Base-by-base conservation (phyloP, 2,329 filamentous ascomycete species). In the Sporothrix protearum region DNA sequence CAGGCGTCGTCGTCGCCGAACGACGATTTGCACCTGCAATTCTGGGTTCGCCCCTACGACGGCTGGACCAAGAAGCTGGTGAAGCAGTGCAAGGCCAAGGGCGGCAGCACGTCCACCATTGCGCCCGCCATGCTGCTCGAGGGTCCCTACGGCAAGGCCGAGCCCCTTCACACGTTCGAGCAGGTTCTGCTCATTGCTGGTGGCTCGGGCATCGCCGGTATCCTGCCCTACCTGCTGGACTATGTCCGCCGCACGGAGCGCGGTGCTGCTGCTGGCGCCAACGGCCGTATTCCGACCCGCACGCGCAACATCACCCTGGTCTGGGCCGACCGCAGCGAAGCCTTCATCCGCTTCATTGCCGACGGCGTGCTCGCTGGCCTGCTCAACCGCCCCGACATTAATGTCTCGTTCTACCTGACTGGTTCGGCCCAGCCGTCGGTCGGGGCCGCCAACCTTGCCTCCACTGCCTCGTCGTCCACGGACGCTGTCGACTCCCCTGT, bases 61-160 rank as follows among this genome's bases (percentile, higher is more conserved):
- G 75, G 75, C 69, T 76, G 75, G 75, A 76, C 75, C 33, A 70
- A 72, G 49, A 68, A 71, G 63, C 74, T 76, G 14, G 49, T 36
- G 33, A 33, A 63, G 12, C 14, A 72, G n/a, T 75, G 74, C 72
- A 16, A 67, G 25, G 71, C 69, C 25, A 67, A 68, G 53, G 72
- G 49, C 42, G 70, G 71, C 25, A n/a, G 7, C 14, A 57, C 51
- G 12, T n/a, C 19, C 36, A 59, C 73, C n/a, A 30, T 70, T 2
- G 19, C 69, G 12, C 69, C 71, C 7, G 30, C 61, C 10, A 39
- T 75, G 53, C 61, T 76, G 19, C 53, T 76, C 33, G 74, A 76
- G 66, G 75, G 75, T 2, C 75, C 75, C 16, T 76, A 76, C 59
- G 75, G 74, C 49, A n/a, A 45, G 10, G 33, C 70, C 16, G 73